These are phyloP conservation scores for Cucurbitaria berberidis DNA, from an alignment of 2,329 filamentous ascomycete genomes.

Conservation along the genomic window DNA sequence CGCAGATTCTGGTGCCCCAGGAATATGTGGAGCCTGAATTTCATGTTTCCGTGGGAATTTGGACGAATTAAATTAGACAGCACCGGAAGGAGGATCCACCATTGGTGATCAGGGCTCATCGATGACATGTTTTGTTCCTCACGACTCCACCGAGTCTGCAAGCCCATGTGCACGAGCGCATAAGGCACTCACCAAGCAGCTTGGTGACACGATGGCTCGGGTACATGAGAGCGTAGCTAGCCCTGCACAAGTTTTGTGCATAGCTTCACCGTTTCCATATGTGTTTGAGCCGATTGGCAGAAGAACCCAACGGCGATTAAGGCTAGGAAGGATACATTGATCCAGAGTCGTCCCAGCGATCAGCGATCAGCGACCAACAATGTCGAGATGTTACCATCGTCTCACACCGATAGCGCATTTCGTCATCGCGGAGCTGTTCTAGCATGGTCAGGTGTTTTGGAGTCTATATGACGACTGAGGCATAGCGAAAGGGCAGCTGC, in stretches of 20 bases:
- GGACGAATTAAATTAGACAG: not conserved
- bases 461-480: not conserved
- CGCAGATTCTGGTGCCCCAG: not conserved
- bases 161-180: not conserved
- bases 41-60: not conserved
- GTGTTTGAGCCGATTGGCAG: not conserved
- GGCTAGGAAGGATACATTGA: not conserved
- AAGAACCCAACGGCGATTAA: not conserved
- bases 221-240: not conserved
- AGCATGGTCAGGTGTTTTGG: not conserved
- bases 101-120: not conserved
- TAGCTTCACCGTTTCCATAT: not conserved
- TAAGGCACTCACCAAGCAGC: not conserved
- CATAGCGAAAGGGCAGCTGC: not conserved
- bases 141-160: not conserved
- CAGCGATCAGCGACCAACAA: constrained; percentile 6
- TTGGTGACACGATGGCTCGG: not conserved
- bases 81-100: not conserved
- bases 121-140: not conserved
- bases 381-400: constrained; percentile 3
- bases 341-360: constrained; percentile 11
- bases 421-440: not conserved
- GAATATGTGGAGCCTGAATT: not conserved
- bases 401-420: not conserved
- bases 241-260: no score